phyloP scores from a whole-genome alignment of 192 early-diverging fungal genomes.

The Phlyctochytrium arcticum region DNA sequence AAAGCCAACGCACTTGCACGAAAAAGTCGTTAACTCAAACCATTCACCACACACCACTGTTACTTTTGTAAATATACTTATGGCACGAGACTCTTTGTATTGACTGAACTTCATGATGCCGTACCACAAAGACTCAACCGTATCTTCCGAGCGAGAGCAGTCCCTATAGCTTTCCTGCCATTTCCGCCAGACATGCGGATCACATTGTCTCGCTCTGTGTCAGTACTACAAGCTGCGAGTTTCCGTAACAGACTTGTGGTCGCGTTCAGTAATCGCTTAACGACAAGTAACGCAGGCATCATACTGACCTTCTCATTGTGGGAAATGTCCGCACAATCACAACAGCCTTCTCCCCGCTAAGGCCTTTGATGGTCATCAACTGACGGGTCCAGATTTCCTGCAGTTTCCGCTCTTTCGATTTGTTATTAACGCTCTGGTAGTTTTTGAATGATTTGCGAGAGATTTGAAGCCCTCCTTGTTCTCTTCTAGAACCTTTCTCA shows the following conservation, averaged over 20 bases:
- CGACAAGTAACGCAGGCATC: not conserved
- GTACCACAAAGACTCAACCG: not conserved
- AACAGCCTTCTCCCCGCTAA: conserved; percentile 80
- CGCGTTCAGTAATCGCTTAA: not conserved
- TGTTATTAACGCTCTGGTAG: conserved; percentile 69
- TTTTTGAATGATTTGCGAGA: too few species aligned
- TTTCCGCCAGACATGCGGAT: conserved; percentile 36
- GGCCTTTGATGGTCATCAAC: conserved; percentile 78
- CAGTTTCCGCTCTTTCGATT: conserved; percentile 65
- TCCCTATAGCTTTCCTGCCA: conserved; percentile 31
- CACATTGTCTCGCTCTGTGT: conserved; percentile 43
- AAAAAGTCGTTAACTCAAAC: too few species aligned
- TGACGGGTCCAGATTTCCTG: conserved; percentile 78
- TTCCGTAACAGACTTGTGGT: conserved; percentile 42
- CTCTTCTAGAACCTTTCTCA: too few species aligned
- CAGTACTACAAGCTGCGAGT: conserved; percentile 33
- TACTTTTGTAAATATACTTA: too few species aligned
- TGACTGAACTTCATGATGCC: not conserved
- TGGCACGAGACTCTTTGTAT: too few species aligned
- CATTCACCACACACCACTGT: too few species aligned
- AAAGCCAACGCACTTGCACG: conserved; percentile 33
- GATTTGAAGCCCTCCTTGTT: too few species aligned
- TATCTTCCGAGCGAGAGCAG: conserved; percentile 34
- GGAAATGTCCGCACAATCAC: conserved; percentile 65
- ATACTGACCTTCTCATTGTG: conserved; percentile 52